These are phyloP conservation scores for Lentinula sp. DNA, from an alignment of 768 basidiomycete species.

Conservation along the genomic window DNA sequence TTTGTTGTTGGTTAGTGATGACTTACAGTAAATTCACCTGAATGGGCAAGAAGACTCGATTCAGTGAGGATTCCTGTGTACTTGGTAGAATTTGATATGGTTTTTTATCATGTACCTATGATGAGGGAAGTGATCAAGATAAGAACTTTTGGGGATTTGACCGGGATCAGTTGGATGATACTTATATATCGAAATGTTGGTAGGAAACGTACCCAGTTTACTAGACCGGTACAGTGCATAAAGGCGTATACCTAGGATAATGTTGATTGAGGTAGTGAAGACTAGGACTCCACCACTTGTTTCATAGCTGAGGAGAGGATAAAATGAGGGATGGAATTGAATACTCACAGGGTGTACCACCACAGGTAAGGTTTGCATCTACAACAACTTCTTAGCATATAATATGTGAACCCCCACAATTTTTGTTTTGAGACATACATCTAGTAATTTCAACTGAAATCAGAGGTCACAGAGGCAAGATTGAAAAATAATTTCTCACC, in stretches of 20 bases:
- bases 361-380: neutral
- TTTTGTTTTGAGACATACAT: neutral
- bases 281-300: neutral
- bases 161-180: neutral
- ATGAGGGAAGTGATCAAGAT: neutral
- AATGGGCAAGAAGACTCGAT: neutral
- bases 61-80: too few species aligned
- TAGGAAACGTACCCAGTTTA: neutral
- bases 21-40: neutral
- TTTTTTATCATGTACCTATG: neutral
- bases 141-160: neutral
- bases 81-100: neutral
- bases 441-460: neutral
- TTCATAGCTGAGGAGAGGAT: neutral
- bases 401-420: neutral
- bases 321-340: neutral
- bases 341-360: neutral
- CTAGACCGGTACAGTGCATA: neutral
- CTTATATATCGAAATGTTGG: neutral
- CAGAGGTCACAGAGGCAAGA: neutral
- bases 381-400: neutral
- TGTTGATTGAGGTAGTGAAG: neutral
- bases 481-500: neutral
- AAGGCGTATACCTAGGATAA: neutral
- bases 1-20: neutral